Conservation (phyloP, 2,329 filamentous ascomycete species). For the Phyllosticta citriasiana region DNA sequence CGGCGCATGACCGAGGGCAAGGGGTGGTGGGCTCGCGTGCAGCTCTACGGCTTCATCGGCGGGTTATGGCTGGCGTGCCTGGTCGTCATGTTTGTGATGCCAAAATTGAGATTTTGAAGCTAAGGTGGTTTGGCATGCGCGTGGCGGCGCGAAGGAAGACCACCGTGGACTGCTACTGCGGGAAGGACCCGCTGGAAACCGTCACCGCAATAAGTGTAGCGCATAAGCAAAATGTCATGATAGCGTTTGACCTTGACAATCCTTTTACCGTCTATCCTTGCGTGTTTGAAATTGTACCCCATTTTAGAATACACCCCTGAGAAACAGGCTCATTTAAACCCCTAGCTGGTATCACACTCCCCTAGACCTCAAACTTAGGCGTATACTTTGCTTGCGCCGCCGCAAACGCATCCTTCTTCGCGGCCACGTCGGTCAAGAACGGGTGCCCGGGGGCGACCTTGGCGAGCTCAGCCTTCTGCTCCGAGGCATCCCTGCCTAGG, state of each 20-base stretch:
- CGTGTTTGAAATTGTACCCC: neutral
- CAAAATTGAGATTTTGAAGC: slow-evolving; percentile 72
- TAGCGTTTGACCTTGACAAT: neutral
- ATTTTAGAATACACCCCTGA: neutral
- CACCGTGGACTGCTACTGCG: neutral
- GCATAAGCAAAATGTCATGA: neutral
- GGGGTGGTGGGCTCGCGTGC: slow-evolving; percentile 75
- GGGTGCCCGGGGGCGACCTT: slow-evolving; percentile 56
- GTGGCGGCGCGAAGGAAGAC: no score
- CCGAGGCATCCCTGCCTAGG: slow-evolving; percentile 58
- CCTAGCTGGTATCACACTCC: neutral
- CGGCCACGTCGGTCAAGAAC: slow-evolving; percentile 62
- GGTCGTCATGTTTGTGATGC: slow-evolving; percentile 72
- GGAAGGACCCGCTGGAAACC: neutral
- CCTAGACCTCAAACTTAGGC: slow-evolving; percentile 55
- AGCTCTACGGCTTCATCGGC: slow-evolving; percentile 77
- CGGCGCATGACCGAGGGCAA: slow-evolving; percentile 75
- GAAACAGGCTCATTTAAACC: neutral
- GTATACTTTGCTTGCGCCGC: slow-evolving; percentile 78
- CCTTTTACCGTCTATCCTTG: slow-evolving; percentile 1
- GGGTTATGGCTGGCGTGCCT: slow-evolving; percentile 70
- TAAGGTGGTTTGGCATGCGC: neutral
- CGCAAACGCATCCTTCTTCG: slow-evolving; percentile 84
- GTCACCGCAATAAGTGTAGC: neutral
- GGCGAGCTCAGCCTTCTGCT: slow-evolving; percentile 44